Percentiles rank a stretch among this genome's conserved stretches.
Conservation (phyloP, 768 basidiomycete species). For the Podaxis rugospora region DNA sequence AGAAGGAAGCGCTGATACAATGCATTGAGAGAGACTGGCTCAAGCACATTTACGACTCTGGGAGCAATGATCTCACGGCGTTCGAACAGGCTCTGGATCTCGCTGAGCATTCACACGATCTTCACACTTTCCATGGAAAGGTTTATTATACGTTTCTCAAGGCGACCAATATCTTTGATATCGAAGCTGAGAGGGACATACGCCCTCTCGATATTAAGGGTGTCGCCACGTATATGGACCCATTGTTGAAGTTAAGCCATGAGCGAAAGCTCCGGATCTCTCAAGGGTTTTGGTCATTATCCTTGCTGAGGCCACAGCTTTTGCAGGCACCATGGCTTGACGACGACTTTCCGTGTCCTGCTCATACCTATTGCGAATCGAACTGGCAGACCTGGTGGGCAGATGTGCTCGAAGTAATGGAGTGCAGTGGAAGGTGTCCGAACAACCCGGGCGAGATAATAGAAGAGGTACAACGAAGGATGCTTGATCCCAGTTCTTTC, state of each 20-base stretch:
- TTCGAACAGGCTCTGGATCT: neutral
- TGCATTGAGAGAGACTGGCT: neutral
- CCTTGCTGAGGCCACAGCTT: neutral
- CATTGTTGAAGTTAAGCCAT: no score
- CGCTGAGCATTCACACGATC: neutral
- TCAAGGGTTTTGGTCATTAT: neutral
- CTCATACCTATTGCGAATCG: neutral
- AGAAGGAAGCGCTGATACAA: neutral
- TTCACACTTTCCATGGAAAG: neutral
- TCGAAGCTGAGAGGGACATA: neutral
- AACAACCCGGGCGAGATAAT: neutral
- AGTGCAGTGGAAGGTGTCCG: no score
- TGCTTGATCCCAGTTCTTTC: no score
- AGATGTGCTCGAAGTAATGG: neutral
- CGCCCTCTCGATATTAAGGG: neutral
- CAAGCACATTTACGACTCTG: neutral
- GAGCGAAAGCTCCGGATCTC: no score
- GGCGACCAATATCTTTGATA: neutral
- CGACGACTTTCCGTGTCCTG: neutral
- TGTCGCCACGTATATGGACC: neutral
- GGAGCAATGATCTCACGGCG: neutral
- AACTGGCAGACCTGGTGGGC: neutral
- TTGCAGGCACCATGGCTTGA: neutral
- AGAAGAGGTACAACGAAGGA: neutral
- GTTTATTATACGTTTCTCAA: conserved; percentile 15